These are phyloP conservation scores for Hypoxylon lienhwacheense DNA, from an alignment of 495 filamentous ascomycete species.

Conservation along the genomic window DNA sequence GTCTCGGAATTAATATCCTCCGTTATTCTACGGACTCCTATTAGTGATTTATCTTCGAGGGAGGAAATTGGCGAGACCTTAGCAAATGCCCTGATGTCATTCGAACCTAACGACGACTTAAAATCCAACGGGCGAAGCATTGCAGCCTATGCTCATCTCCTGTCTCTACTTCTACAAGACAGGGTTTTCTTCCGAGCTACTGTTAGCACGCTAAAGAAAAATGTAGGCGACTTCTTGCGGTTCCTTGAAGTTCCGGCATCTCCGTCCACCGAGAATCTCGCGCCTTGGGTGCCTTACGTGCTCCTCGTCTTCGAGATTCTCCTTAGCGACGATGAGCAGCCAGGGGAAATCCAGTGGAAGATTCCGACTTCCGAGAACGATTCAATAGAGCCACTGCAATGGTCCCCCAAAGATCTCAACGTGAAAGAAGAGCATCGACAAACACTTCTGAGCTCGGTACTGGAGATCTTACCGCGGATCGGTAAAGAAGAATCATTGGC, in stretches of 20 bases:
- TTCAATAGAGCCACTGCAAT: conserved; percentile 55
- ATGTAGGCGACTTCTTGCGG: conserved; percentile 69
- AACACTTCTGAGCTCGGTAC: conserved; percentile 69
- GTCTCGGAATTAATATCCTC: conserved; percentile 81
- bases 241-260: conserved; percentile 78
- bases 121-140: conserved; percentile 62
- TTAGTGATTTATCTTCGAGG: conserved; percentile 57
- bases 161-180: conserved; percentile 85
- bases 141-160: conserved; percentile 88
- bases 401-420: conserved; percentile 62
- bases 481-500: conserved; percentile 86
- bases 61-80: conserved; percentile 80
- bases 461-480: conserved; percentile 81
- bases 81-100: conserved; percentile 83
- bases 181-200: conserved; percentile 78
- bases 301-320: conserved; percentile 88
- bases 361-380: conserved; percentile 61
- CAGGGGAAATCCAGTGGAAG: conserved; percentile 72
- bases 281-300: conserved; percentile 91
- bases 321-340: conserved; percentile 82
- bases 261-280: conserved; percentile 67
- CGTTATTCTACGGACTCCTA: conserved; percentile 68
- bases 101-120: conserved; percentile 76
- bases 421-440: conserved; percentile 67
- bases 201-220: conserved; percentile 74